Conservation (phyloP, 202 grass and related monocot species). For the Saccharum hybrid region DNA sequence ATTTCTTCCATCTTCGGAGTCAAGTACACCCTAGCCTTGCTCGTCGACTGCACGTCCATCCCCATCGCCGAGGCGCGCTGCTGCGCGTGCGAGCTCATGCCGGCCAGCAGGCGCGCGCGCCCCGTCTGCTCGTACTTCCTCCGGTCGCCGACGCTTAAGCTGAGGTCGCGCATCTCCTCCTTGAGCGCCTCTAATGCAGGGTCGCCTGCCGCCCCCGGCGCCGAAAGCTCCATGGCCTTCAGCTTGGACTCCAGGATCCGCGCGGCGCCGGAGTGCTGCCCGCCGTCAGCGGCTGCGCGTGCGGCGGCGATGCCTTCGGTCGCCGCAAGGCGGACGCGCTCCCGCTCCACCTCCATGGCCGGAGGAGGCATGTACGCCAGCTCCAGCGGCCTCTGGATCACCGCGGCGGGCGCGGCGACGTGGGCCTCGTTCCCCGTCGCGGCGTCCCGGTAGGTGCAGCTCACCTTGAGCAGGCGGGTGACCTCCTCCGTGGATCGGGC, state of each 20-base stretch:
- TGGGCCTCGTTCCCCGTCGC: neutral
- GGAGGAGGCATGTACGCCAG: neutral
- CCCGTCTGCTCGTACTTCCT: neutral
- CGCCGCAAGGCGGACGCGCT: neutral
- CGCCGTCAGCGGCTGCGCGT: neutral
- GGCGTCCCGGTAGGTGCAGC: neutral
- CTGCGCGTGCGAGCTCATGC: conserved; percentile 19
- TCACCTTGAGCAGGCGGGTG: neutral
- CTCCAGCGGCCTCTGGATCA: neutral
- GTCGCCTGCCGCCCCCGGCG: neutral
- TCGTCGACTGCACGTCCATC: neutral
- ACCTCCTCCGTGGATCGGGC: neutral
- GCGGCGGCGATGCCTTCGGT: neutral
- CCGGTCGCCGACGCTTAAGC: neutral
- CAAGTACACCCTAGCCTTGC: neutral
- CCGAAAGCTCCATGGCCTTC: neutral
- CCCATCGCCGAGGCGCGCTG: neutral
- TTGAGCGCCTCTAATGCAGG: neutral
- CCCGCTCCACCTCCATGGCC: neutral
- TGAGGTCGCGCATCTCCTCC: conserved; percentile 3
- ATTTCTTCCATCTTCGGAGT: conserved; percentile 7
- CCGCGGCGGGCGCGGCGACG: too few species aligned
- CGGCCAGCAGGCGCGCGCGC: neutral
- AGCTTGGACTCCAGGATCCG: neutral
- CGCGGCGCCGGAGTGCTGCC: neutral